These are phyloP conservation scores for Emmonsia crescens DNA, from an alignment of 2,329 filamentous ascomycete species.

Conservation along the genomic window DNA sequence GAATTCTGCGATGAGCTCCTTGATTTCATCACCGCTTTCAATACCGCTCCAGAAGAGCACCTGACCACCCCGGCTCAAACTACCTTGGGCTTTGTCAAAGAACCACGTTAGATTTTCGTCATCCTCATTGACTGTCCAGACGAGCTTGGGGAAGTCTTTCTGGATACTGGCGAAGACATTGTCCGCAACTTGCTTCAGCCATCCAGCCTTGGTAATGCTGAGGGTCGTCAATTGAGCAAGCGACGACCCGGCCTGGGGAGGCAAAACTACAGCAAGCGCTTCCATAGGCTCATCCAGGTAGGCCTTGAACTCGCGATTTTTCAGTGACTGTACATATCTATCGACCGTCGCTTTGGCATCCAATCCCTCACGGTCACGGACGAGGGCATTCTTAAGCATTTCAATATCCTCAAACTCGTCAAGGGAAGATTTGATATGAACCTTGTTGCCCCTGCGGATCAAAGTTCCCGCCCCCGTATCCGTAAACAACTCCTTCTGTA, in stretches of 20 bases:
- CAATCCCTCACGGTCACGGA: slow-evolving; percentile 69
- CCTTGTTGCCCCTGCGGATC: slow-evolving; percentile 83
- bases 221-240: slow-evolving; percentile 81
- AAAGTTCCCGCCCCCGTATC: slow-evolving; percentile 90
- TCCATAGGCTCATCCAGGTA: slow-evolving; percentile 95
- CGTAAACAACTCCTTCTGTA: slow-evolving; percentile 95
- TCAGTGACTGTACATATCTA: slow-evolving; percentile 70
- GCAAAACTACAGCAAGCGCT: slow-evolving; percentile 78
- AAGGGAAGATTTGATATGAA: slow-evolving; percentile 61
- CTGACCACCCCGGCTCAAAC: slow-evolving; percentile 71
- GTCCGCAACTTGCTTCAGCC: slow-evolving; percentile 88
- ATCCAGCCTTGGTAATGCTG: slow-evolving; percentile 86
- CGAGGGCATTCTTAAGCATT: slow-evolving; percentile 69
- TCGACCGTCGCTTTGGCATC: slow-evolving; percentile 78
- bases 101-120: slow-evolving; percentile 98
- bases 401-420: slow-evolving; percentile 64
- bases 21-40: slow-evolving; percentile 69
- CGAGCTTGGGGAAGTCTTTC: slow-evolving; percentile 82
- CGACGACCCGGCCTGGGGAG: slow-evolving; percentile 53
- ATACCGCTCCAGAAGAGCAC: slow-evolving; percentile 96
- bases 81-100: slow-evolving; percentile 92
- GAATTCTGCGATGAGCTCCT: slow-evolving; percentile 76
- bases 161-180: slow-evolving; percentile 90
- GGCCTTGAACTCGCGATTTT: slow-evolving; percentile 70
- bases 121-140: slow-evolving; percentile 93